Percentiles rank a stretch among this genome's conserved stretches.
phyloP scores from a whole-genome alignment of 2,329 filamentous ascomycete genomes.

The Rhynchosporium secalis region DNA sequence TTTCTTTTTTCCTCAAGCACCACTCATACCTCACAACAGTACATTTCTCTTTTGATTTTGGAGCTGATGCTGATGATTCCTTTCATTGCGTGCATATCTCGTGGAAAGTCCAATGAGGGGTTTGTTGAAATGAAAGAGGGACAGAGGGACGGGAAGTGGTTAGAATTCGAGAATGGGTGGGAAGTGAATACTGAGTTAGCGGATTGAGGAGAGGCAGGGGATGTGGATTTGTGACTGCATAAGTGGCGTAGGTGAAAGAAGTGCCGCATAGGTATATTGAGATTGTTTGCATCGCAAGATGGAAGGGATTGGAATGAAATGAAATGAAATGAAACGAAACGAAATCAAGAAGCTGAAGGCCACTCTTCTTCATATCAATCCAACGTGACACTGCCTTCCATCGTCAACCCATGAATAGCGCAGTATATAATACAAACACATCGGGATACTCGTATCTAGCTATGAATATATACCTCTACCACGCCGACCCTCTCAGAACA shows the following conservation, averaged over 20 bases:
- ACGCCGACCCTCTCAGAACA: too few species aligned
- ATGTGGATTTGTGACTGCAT: background rate
- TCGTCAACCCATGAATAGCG: too few species aligned
- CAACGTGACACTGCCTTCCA: background rate
- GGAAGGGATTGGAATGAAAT: background rate
- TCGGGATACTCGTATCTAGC: too few species aligned
- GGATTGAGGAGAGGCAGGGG: background rate
- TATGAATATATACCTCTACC: too few species aligned
- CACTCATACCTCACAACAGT: background rate
- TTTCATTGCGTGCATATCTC: background rate
- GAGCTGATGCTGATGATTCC: background rate
- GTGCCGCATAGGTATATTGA: background rate
- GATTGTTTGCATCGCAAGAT: slow-evolving; percentile 1
- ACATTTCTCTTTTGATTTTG: slow-evolving; percentile 2
- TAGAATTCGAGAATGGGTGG: background rate
- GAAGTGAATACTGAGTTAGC: background rate
- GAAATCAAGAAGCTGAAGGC: background rate
- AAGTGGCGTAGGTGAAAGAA: background rate
- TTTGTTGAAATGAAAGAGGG: background rate
- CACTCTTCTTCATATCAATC: background rate
- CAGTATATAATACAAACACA: too few species aligned
- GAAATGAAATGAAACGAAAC: background rate
- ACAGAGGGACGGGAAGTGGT: too few species aligned
- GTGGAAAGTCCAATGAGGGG: background rate
- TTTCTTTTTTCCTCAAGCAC: slow-evolving; percentile 1